Evolutionary conservation across 345 rosid species (phyloP).

Genomic region (Fremontodendron californicum): DNA sequence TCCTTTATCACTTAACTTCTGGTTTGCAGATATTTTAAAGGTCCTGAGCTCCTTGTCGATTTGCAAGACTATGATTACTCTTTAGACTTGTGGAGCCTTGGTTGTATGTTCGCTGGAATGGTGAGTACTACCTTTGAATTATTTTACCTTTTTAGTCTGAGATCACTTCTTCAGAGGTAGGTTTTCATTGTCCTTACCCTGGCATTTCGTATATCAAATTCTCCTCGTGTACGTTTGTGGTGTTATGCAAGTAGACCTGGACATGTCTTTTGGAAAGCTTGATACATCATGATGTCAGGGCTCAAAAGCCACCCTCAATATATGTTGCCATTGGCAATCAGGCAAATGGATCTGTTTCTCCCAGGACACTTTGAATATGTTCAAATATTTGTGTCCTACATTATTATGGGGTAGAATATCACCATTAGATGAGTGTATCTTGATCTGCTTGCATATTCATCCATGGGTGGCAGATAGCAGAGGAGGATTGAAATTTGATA

Average conservation of each 20-base stretch:
- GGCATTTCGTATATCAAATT: conserved; percentile 1
- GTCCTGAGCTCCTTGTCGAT: conserved; percentile 98
- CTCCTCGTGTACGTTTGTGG: conserved; percentile 16
- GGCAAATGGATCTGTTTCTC: conserved; percentile 1
- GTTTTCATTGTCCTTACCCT: conserved; percentile 8
- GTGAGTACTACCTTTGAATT: conserved; percentile 31
- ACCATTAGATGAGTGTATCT: conserved; percentile 17
- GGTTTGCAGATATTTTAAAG: conserved; percentile 81
- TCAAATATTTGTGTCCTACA: conserved; percentile 1
- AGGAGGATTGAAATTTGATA: conserved; percentile 25
- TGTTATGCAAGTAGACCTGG: conserved; percentile 22
- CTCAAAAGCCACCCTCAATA: not conserved
- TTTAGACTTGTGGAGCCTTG: conserved; percentile 97
- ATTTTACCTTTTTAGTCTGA: not conserved
- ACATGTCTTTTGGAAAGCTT: not conserved
- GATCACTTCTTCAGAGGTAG: not conserved
- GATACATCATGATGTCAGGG: not conserved
- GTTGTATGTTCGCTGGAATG: conserved; percentile 99
- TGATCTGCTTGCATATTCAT: conserved; percentile 29
- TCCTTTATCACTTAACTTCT: not conserved
- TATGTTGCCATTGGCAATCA: not conserved
- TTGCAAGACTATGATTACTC: conserved; percentile 98
- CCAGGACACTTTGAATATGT: not conserved
- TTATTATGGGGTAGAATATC: conserved; percentile 12
- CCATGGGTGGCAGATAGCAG: conserved; percentile 23